Percentiles rank a stretch among this genome's conserved stretches.
Evolutionary conservation across 2,329 filamentous ascomycete genomes (phyloP).

Genomic region (Calonectria hongkongensis): DNA sequence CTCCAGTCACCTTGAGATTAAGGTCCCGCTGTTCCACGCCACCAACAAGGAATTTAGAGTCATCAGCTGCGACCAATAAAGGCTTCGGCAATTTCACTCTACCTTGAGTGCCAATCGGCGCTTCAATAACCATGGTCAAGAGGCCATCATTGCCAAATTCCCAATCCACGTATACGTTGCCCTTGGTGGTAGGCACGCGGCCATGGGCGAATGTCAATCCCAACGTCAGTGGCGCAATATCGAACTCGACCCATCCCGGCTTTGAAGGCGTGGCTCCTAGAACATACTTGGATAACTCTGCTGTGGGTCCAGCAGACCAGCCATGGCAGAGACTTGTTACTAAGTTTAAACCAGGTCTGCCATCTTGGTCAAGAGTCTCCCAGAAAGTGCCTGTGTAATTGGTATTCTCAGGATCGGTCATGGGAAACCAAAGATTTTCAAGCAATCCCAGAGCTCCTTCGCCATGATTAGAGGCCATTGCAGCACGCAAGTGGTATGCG

Average conservation of each 20-base stretch:
- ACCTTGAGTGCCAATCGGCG: not conserved
- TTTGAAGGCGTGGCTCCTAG: constrained; percentile 50
- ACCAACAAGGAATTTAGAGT: not conserved
- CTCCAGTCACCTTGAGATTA: not conserved
- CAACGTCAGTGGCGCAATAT: constrained; percentile 18
- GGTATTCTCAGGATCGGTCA: constrained; percentile 48
- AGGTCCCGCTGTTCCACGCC: not conserved
- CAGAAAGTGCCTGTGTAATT: constrained; percentile 58
- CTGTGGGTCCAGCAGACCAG: constrained; percentile 58
- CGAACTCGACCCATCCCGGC: constrained; percentile 46
- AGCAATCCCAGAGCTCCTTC: constrained; percentile 42
- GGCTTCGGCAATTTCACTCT: not conserved
- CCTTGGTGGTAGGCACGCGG: constrained; percentile 1
- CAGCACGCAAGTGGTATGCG: constrained; percentile 57
- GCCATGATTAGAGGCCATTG: constrained; percentile 44
- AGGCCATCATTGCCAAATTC: not conserved
- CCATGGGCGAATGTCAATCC: not conserved
- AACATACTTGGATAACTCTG: constrained; percentile 56
- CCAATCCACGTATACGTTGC: constrained; percentile 11
- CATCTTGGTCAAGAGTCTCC: constrained; percentile 54
- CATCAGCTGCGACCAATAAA: not conserved
- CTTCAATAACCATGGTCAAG: not conserved
- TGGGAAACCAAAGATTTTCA: constrained; percentile 52
- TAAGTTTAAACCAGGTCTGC: constrained; percentile 52
- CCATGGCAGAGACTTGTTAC: constrained; percentile 59